These are phyloP conservation scores for Myriosclerotinia scirpicola DNA, from an alignment of 2,329 filamentous ascomycete species.

Conservation along the genomic window DNA sequence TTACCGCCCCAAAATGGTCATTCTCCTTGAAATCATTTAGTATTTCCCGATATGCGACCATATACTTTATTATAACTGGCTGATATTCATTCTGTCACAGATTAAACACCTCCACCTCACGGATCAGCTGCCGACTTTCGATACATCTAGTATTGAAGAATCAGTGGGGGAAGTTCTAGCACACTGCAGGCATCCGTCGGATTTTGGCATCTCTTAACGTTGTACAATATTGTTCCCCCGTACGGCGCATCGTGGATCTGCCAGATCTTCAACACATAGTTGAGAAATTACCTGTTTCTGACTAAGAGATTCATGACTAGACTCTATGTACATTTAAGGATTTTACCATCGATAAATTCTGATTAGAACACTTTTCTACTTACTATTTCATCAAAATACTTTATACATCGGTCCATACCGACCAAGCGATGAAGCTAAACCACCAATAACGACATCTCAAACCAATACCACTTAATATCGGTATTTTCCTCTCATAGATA, in stretches of 20 bases:
- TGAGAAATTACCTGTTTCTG: slow-evolving; percentile 1
- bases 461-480: neutral
- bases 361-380: neutral
- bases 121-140: slow-evolving; percentile 39
- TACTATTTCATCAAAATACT: neutral
- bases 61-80: slow-evolving; percentile 30
- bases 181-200: slow-evolving; percentile 36
- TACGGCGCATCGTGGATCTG: slow-evolving; percentile 35
- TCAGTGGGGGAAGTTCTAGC: slow-evolving; percentile 33
- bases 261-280: slow-evolving; percentile 20
- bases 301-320: neutral
- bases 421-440: slow-evolving; percentile 19
- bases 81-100: slow-evolving; percentile 38
- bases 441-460: slow-evolving; percentile 8
- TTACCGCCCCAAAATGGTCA: slow-evolving; percentile 35
- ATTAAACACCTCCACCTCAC: slow-evolving; percentile 33
- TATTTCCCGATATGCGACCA: slow-evolving; percentile 31
- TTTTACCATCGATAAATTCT: slow-evolving; percentile 1
- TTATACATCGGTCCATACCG: slow-evolving; percentile 8
- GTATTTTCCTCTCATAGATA: slow-evolving; percentile 8
- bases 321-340: slow-evolving; percentile 7
- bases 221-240: slow-evolving; percentile 33
- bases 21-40: slow-evolving; percentile 25
- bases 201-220: slow-evolving; percentile 37
- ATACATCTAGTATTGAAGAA: slow-evolving; percentile 30